Evolutionary conservation across 495 filamentous ascomycete species (phyloP), one percentile per base, ranked within the genome.

Genomic region (Trichoderma virens): DNA sequence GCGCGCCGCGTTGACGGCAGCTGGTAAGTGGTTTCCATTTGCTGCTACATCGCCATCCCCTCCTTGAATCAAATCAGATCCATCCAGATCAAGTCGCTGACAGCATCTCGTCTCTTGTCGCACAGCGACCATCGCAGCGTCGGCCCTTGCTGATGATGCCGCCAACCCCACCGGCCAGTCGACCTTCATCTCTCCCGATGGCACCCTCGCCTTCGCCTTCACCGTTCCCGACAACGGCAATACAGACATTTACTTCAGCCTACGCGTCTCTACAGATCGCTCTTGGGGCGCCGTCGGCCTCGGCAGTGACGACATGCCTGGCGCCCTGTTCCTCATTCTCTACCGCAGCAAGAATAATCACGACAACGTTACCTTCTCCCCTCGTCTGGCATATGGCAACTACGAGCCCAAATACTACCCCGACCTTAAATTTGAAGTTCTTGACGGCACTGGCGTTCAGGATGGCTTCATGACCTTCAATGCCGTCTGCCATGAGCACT

Each of bases 241-340:
- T 14, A 70, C 72, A 11, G 77, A 84, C 61, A 51, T 84, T 18
- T 82, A 72, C 69, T 80, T 83, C 70, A 76, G 79, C 59, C 59
- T 84, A 41, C 77, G 75, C 39, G 77, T 76, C 27, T 79, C 79
- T 2, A 63, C 68, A 16, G 67, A 63, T 0, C 73, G 76, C 32
- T 70, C 68, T 20, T 85, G 80, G 80, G 67, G 76, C 45, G 82
- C 76, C 3, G 67, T 86, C 16, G 85, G 85, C 45, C 77, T 82
- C 45, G 85, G 85, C 16, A 70, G 63, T 5, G 34, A 75, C 61
- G 66, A 68, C 25, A 87, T 87, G 85, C 67, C 74, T 14, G 73
- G 76, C 56, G 70, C 81, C 11, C 68, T 85, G 45, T 82, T 86
- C 67, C 75, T 84, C 60, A 71, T 86, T 51, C 69, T 73, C 0